Conservation (phyloP, 805 yeast species). For the Yamadazyma phyllophila region DNA sequence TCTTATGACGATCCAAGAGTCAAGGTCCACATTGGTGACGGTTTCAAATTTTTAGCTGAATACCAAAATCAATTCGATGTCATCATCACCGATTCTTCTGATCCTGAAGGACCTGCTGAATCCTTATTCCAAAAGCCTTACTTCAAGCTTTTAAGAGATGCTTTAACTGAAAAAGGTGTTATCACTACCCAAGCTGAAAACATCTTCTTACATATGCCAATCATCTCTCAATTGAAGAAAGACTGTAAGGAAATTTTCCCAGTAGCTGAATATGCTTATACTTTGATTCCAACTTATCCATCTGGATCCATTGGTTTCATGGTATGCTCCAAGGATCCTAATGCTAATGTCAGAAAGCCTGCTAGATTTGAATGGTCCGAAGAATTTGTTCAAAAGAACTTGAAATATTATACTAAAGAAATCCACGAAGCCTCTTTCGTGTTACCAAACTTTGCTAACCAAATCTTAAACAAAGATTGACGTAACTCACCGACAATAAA, state of each 20-base stretch:
- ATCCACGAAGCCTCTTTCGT: constrained; percentile 89
- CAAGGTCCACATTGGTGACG: constrained; percentile 90
- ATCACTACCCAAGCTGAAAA: constrained; percentile 93
- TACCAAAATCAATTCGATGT: constrained; percentile 87
- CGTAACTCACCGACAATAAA: constrained; percentile 5
- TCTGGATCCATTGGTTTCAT: constrained; percentile 98
- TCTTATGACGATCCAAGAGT: constrained; percentile 88
- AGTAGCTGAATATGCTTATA: constrained; percentile 84
- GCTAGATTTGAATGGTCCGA: constrained; percentile 56
- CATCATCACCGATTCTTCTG: constrained; percentile 94
- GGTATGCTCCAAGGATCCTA: constrained; percentile 82
- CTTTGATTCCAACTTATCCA: constrained; percentile 95
- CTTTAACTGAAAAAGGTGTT: constrained; percentile 92
- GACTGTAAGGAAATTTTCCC: constrained; percentile 88
- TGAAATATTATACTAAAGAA: constrained; percentile 78
- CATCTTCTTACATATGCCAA: constrained; percentile 87
- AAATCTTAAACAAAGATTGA: constrained; percentile 33
- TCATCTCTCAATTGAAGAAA: constrained; percentile 76
- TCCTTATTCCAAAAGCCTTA: constrained; percentile 89
- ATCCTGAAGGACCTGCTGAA: constrained; percentile 98
- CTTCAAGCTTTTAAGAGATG: constrained; percentile 77
- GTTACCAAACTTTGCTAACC: constrained; percentile 86
- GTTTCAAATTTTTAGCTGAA: constrained; percentile 90
- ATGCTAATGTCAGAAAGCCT: constrained; percentile 66
- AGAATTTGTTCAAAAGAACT: constrained; percentile 60